phyloP scores from a whole-genome alignment of 139 green algal genomes.

The Spirogloea muscicola region DNA sequence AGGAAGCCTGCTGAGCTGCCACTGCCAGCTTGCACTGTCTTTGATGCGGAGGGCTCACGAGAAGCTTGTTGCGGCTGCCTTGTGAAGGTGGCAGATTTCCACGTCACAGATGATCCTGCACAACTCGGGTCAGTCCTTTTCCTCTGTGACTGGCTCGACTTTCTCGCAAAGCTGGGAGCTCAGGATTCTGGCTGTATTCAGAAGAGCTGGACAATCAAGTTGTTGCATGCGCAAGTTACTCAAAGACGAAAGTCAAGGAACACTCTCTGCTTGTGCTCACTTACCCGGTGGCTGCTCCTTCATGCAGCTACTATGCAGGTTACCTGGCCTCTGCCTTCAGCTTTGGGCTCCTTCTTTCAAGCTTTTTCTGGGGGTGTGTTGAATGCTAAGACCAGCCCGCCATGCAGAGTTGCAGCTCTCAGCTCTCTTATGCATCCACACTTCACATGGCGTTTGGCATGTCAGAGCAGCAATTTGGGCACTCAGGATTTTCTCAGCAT shows the following conservation, averaged over 20 bases:
- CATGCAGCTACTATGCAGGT: conserved; percentile 29
- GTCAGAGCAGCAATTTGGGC: not conserved
- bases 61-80: no score
- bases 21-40: no score
- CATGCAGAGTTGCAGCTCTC: not conserved
- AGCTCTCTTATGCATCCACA: not conserved
- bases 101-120: conserved; percentile 16
- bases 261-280: no score
- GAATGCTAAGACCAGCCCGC: not conserved
- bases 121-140: conserved; percentile 34
- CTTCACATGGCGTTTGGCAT: not conserved
- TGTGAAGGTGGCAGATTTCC: conserved; percentile 14
- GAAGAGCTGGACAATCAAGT: no score
- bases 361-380: conserved; percentile 20
- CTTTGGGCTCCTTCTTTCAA: conserved; percentile 8
- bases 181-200: no score
- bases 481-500: not conserved
- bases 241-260: no score
- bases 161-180: no score
- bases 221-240: no score
- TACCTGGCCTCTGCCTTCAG: conserved; percentile 8
- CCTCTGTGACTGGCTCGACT: no score
- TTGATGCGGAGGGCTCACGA: no score
- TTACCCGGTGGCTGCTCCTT: no score
- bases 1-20: no score